Percentiles rank a stretch among this genome's conserved stretches.
Evolutionary conservation across 2,329 filamentous ascomycete species (phyloP).

Genomic region (Domatiomyces globalis): DNA sequence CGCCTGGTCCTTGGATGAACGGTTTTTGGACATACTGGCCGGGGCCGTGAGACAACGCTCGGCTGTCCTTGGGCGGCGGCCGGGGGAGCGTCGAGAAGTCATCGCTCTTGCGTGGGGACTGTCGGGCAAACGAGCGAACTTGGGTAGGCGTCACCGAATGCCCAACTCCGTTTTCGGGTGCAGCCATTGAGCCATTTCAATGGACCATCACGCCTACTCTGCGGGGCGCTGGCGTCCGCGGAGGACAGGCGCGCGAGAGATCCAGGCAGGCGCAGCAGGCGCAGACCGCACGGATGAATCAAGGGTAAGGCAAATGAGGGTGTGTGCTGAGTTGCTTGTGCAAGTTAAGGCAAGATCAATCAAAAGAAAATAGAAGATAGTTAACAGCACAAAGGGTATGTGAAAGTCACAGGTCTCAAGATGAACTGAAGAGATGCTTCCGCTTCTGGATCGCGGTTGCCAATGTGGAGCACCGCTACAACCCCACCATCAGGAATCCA

Average conservation of each 20-base stretch:
- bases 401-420: too few relatives aligned
- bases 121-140: conserved; percentile 13
- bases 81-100: conserved; percentile 24
- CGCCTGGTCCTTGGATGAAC: conserved; percentile 42
- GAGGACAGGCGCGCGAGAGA: background rate
- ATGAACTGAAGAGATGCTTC: background rate
- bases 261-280: conserved; percentile 1
- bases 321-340: background rate
- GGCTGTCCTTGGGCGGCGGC: conserved; percentile 34
- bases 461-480: background rate
- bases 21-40: conserved; percentile 52
- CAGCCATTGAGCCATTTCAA: conserved; percentile 18
- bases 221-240: background rate
- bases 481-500: background rate
- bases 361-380: background rate
- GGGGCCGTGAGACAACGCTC: conserved; percentile 43
- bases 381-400: background rate
- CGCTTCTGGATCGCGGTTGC: background rate
- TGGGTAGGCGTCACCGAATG: conserved; percentile 23
- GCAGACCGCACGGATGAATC: background rate
- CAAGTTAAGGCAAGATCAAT: background rate
- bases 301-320: background rate
- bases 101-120: conserved; percentile 18
- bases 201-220: background rate
- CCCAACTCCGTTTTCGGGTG: conserved; percentile 16